A percentile compares a stretch with the other conserved stretches of the same genome.
Evolutionary conservation across 176 grass and related monocot species (phyloP).

Genomic region (Triticum monococcum): DNA sequence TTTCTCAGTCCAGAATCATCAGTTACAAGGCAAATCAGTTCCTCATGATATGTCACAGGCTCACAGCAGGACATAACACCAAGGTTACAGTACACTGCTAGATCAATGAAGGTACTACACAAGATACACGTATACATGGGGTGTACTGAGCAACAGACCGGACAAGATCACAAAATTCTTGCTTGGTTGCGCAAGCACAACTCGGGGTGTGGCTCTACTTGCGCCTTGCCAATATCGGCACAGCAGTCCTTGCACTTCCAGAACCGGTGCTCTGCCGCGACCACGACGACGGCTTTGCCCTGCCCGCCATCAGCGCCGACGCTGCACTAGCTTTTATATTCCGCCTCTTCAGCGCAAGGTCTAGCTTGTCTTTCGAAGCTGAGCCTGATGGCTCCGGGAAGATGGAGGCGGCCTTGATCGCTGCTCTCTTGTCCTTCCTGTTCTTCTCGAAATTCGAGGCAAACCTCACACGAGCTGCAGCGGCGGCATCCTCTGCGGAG

Average conservation of each 20-base stretch:
- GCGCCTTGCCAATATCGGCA: slow-evolving; percentile 30
- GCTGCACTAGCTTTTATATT: slow-evolving; percentile 61
- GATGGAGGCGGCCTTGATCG: slow-evolving; percentile 82
- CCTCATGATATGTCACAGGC: background rate
- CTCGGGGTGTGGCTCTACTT: slow-evolving; percentile 18
- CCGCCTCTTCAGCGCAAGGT: slow-evolving; percentile 65
- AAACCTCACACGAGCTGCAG: slow-evolving; percentile 69
- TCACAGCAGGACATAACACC: background rate
- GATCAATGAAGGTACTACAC: background rate
- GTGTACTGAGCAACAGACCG: background rate
- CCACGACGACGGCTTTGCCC: slow-evolving; percentile 61
- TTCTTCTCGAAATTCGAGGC: slow-evolving; percentile 75
- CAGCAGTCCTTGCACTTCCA: slow-evolving; percentile 10
- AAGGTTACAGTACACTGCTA: background rate
- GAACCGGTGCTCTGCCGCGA: slow-evolving; percentile 47
- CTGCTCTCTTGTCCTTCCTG: slow-evolving; percentile 71
- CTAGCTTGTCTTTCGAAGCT: slow-evolving; percentile 40
- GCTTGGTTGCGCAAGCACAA: background rate
- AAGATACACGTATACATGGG: background rate
- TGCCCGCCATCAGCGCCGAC: slow-evolving; percentile 52
- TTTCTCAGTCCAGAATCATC: too few relatives aligned
- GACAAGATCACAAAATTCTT: background rate
- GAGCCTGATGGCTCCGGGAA: slow-evolving; percentile 55
- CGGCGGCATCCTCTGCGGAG: slow-evolving; percentile 61
- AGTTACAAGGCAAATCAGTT: background rate